These are phyloP conservation scores for Ilex aquifolium DNA, from an alignment of 257 asterid genomes.

Conservation along the genomic window DNA sequence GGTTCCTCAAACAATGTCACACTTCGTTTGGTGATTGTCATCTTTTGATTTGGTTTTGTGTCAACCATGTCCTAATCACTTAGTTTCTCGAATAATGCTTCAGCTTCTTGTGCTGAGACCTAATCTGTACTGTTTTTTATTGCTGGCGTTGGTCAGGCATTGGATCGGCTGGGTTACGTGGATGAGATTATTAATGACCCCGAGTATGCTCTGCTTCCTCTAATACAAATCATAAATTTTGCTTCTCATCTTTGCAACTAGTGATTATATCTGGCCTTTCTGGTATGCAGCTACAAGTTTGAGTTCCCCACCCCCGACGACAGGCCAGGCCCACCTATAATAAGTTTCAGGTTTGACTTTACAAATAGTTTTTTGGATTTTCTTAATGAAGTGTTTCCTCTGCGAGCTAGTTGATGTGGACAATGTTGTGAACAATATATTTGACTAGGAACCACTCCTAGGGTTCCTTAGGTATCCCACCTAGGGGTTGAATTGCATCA, in stretches of 20 bases:
- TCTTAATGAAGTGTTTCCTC: too few relatives aligned
- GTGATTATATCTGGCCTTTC: slow-evolving; percentile 10
- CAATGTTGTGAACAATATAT: too few relatives aligned
- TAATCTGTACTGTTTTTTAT: slow-evolving; percentile 1
- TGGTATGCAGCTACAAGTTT: slow-evolving; percentile 78
- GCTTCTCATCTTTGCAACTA: slow-evolving; percentile 9
- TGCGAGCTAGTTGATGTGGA: too few relatives aligned
- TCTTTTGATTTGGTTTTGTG: not conserved
- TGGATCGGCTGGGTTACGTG: slow-evolving; percentile 84
- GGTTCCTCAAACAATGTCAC: not conserved
- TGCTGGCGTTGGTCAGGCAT: slow-evolving; percentile 50
- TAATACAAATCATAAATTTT: not conserved
- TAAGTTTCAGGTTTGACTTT: slow-evolving; percentile 81
- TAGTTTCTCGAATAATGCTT: not conserved
- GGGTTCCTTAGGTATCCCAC: too few relatives aligned
- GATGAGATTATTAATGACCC: slow-evolving; percentile 94
- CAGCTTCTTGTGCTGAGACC: not conserved
- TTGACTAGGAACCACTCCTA: too few relatives aligned
- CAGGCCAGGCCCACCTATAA: slow-evolving; percentile 95
- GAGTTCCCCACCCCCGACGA: slow-evolving; percentile 99
- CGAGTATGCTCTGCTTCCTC: slow-evolving; percentile 51
- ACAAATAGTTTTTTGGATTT: too few relatives aligned
- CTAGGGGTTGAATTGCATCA: too few relatives aligned
- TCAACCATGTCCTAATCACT: not conserved
- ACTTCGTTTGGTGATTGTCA: not conserved